A percentile compares a stretch with the other conserved stretches of the same genome.
Evolutionary conservation across 192 early-diverging fungal species (phyloP).

Genomic region (Rhizophagus sp.): DNA sequence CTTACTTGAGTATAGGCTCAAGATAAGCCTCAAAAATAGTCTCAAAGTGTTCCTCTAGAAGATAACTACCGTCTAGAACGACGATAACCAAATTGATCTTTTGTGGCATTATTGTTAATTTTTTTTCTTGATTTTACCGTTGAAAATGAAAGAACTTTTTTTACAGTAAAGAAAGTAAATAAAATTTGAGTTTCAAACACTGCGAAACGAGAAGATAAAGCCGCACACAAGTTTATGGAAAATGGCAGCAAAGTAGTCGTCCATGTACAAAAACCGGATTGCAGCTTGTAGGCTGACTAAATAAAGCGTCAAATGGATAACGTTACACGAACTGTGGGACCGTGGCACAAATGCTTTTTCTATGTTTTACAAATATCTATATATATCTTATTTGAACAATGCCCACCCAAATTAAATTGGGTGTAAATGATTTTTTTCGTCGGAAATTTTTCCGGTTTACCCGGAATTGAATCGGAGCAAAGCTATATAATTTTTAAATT

Average conservation of each 20-base stretch:
- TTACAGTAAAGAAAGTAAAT: neutral
- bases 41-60: constrained; percentile 39
- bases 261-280: constrained; percentile 1
- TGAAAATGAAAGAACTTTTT: neutral
- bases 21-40: constrained; percentile 43
- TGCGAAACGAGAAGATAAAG: neutral
- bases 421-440: too few relatives aligned
- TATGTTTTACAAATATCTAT: too few relatives aligned
- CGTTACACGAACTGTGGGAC: too few relatives aligned
- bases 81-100: constrained; percentile 34
- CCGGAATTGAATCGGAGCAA: too few relatives aligned
- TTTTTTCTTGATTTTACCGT: neutral
- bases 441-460: too few relatives aligned
- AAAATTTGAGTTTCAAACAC: neutral
- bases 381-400: too few relatives aligned
- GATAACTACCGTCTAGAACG: constrained; percentile 50
- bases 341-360: too few relatives aligned
- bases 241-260: neutral
- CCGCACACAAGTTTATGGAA: neutral
- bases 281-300: neutral
- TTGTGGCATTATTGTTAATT: neutral
- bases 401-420: too few relatives aligned
- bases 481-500: too few relatives aligned
- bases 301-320: constrained; percentile 1
- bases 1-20: constrained; percentile 47